Evolutionary conservation across 2,329 filamentous ascomycete species (phyloP).

Genomic region (Pleoardoris graminearum): DNA sequence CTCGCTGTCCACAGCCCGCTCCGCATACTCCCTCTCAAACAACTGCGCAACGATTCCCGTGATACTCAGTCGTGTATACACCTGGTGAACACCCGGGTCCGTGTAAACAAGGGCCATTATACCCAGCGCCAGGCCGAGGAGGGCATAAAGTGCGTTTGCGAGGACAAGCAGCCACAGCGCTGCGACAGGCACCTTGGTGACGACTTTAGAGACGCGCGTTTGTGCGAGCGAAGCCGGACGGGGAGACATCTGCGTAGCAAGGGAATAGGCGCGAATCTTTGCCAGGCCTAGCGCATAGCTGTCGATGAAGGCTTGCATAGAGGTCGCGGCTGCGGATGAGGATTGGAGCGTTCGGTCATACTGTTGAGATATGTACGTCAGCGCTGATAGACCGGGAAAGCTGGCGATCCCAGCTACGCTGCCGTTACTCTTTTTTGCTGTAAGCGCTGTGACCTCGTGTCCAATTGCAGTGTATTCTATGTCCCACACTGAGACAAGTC

Average conservation of each 20-base stretch:
- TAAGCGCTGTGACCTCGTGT: neutral
- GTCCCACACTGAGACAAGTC: neutral
- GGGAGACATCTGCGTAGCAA: neutral
- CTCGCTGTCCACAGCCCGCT: neutral
- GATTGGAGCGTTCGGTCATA: neutral
- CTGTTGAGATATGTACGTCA: neutral
- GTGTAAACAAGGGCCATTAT: neutral
- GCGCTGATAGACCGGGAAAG: neutral
- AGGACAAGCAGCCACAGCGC: neutral
- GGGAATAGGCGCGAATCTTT: neutral
- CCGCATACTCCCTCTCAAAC: neutral
- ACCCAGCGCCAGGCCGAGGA: neutral
- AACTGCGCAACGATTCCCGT: neutral
- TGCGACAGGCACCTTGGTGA: neutral
- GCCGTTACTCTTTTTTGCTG: neutral
- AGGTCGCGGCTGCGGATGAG: neutral
- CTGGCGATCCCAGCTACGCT: neutral
- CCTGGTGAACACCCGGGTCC: neutral
- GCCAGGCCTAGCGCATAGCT: neutral
- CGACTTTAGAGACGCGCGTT: neutral
- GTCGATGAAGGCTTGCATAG: neutral
- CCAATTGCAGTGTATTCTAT: neutral
- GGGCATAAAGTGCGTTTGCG: neutral
- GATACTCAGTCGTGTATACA: neutral
- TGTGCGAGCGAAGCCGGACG: neutral